Conservation (phyloP, 2,329 filamentous ascomycete species). For the Arachnomyces sp. region DNA sequence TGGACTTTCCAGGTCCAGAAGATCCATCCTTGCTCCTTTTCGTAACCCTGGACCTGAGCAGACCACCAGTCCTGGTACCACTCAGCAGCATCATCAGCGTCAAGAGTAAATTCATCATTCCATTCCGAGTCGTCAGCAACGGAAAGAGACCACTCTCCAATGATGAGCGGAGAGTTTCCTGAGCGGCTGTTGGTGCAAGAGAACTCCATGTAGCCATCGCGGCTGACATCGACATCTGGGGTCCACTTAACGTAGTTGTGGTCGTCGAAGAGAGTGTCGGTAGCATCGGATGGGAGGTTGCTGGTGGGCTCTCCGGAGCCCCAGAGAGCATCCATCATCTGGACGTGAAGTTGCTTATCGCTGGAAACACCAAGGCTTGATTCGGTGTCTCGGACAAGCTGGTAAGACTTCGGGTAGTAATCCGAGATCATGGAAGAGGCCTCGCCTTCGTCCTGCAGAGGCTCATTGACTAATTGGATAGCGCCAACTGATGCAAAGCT, state of each 20-base stretch:
- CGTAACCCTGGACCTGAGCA: constrained; percentile 40
- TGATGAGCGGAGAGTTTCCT: constrained; percentile 45
- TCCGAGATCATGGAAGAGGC: constrained; percentile 40
- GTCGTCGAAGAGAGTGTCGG: constrained; percentile 46
- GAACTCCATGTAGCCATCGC: constrained; percentile 42
- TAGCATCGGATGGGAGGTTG: constrained; percentile 57
- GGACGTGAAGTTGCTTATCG: constrained; percentile 39
- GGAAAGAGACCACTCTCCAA: constrained; percentile 62
- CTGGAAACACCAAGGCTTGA: constrained; percentile 21
- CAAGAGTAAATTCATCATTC: constrained; percentile 21
- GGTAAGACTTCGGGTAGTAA: constrained; percentile 50
- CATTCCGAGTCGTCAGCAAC: constrained; percentile 54
- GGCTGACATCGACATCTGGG: constrained; percentile 46
- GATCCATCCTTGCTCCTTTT: constrained; percentile 37
- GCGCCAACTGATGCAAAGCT: constrained; percentile 21
- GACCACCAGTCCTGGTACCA: constrained; percentile 51
- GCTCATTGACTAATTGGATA: constrained; percentile 41
- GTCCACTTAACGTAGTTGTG: constrained; percentile 49
- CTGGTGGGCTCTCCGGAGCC: constrained; percentile 32
- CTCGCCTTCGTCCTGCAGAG: constrained; percentile 31
- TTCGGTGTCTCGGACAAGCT: constrained; percentile 30
- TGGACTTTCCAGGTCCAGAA: constrained; percentile 44
- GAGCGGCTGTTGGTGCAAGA: constrained; percentile 48
- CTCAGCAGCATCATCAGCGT: constrained; percentile 53
- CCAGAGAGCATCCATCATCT: constrained; percentile 45